Evolutionary conservation across 2,329 filamentous ascomycete species (phyloP).

Genomic region (Elsinoe batatas): DNA sequence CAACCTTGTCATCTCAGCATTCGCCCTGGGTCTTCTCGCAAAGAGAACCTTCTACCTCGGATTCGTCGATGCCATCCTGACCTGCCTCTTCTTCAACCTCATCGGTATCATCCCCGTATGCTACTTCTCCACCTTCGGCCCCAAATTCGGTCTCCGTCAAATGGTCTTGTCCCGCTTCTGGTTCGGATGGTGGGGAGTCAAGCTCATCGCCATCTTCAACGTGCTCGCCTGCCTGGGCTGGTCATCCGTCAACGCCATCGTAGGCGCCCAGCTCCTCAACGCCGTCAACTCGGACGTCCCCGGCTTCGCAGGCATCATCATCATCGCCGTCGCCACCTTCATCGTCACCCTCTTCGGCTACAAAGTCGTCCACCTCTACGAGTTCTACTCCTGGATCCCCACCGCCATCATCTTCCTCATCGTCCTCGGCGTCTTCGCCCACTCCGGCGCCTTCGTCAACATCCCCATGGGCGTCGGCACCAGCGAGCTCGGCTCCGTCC

Average conservation of each 20-base stretch:
- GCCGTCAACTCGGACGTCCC: conserved; percentile 62
- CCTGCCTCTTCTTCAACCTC: conserved; percentile 66
- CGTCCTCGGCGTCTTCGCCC: conserved; percentile 56
- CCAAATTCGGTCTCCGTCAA: conserved; percentile 63
- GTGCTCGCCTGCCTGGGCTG: conserved; percentile 63
- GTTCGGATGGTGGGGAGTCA: conserved; percentile 63
- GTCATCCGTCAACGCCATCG: conserved; percentile 68
- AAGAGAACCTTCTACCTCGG: conserved; percentile 60
- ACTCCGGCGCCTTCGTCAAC: conserved; percentile 55
- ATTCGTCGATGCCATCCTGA: conserved; percentile 61
- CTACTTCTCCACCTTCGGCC: conserved; percentile 70
- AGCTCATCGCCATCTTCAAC: conserved; percentile 59
- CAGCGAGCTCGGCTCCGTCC: conserved; percentile 49
- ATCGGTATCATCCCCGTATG: conserved; percentile 62
- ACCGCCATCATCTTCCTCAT: conserved; percentile 65
- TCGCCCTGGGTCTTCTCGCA: conserved; percentile 64
- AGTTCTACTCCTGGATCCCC: conserved; percentile 66
- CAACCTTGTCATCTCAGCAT: conserved; percentile 68
- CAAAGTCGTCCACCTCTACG: conserved; percentile 66
- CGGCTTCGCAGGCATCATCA: conserved; percentile 63
- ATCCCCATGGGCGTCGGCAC: conserved; percentile 50
- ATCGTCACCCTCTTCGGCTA: conserved; percentile 65
- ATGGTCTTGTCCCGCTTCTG: conserved; percentile 73
- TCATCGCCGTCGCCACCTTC: conserved; percentile 60
- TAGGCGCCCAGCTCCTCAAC: conserved; percentile 67